Evolutionary conservation across 768 basidiomycete genomes (phyloP).

Genomic region (Mycena alexandri): DNA sequence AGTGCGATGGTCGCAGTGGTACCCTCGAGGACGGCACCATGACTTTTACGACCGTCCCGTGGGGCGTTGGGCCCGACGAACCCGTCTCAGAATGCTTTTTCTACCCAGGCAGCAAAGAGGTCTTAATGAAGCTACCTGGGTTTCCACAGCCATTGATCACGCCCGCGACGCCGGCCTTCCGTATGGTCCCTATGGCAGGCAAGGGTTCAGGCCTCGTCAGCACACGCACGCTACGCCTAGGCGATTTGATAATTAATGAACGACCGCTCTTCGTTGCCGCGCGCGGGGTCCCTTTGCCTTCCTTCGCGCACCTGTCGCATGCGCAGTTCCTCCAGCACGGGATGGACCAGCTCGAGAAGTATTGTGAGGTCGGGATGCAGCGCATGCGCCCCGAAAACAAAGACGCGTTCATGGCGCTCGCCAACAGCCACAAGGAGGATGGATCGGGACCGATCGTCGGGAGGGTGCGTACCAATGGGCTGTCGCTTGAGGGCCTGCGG

Average conservation of each 20-base stretch:
- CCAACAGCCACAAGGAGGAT: slow-evolving; percentile 49
- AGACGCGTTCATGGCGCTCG: slow-evolving; percentile 46
- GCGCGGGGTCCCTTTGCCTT: slow-evolving; percentile 7
- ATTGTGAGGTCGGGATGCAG: slow-evolving; percentile 38
- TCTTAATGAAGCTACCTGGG: slow-evolving; percentile 27
- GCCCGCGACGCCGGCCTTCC: slow-evolving; percentile 19
- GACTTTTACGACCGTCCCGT: slow-evolving; percentile 21
- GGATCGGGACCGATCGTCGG: slow-evolving; percentile 51
- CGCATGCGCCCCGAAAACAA: slow-evolving; percentile 45
- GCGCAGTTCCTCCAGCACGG: slow-evolving; percentile 4
- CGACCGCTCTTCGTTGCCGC: slow-evolving; percentile 52
- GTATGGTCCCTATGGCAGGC: slow-evolving; percentile 26
- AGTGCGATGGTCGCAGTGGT: slow-evolving; percentile 5
- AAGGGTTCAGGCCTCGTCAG: slow-evolving; percentile 51
- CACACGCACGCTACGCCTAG: slow-evolving; percentile 42
- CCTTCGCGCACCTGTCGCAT: background rate
- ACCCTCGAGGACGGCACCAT: background rate
- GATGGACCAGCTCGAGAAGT: slow-evolving; percentile 40
- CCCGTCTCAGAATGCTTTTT: slow-evolving; percentile 29
- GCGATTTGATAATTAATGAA: slow-evolving; percentile 53
- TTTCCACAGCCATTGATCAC: slow-evolving; percentile 34
- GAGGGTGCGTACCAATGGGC: slow-evolving; percentile 50
- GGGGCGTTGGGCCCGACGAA: slow-evolving; percentile 5
- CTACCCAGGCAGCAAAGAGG: slow-evolving; percentile 25
- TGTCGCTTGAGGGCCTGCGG: slow-evolving; percentile 39